Conservation (phyloP, 2,329 filamentous ascomycete genomes). For the Shiraia sp. region DNA sequence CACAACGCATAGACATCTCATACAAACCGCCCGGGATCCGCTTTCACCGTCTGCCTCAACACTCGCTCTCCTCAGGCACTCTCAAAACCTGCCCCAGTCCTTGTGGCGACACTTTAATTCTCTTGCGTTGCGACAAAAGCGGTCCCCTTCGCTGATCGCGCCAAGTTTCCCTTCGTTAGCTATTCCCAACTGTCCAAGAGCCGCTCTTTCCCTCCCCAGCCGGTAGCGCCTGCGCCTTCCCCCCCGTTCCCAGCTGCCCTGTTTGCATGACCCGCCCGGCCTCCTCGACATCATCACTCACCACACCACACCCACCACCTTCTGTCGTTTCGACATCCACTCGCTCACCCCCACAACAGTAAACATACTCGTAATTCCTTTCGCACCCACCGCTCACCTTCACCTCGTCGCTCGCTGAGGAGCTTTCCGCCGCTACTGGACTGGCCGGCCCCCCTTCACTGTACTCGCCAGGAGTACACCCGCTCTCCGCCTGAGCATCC, state of each 20-base stretch:
- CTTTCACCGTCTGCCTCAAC: conserved; percentile 19
- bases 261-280: conserved; percentile 12
- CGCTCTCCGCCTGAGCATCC: conserved; percentile 17
- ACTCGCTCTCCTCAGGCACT: conserved; percentile 30
- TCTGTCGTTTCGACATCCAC: conserved; percentile 24
- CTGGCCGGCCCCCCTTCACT: conserved; percentile 30
- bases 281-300: conserved; percentile 19
- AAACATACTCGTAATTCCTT: conserved; percentile 4
- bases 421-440: conserved; percentile 36
- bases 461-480: conserved; percentile 37
- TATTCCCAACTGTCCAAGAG: conserved; percentile 14
- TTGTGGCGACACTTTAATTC: conserved; percentile 22
- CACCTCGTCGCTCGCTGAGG: conserved; percentile 13
- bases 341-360: conserved; percentile 26
- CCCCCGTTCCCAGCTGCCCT: conserved; percentile 36
- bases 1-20: conserved; percentile 22
- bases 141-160: conserved; percentile 32
- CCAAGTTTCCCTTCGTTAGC: conserved; percentile 35
- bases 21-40: conserved; percentile 23
- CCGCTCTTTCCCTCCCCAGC: conserved; percentile 20
- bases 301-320: conserved; percentile 8
- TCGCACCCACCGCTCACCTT: conserved; percentile 3
- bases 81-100: conserved; percentile 18
- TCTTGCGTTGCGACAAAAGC: conserved; percentile 21
- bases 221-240: conserved; percentile 30